A percentile compares a stretch with the other conserved stretches of the same genome.
Evolutionary conservation across 768 basidiomycete genomes (phyloP).

Genomic region (Calocera viscosa): DNA sequence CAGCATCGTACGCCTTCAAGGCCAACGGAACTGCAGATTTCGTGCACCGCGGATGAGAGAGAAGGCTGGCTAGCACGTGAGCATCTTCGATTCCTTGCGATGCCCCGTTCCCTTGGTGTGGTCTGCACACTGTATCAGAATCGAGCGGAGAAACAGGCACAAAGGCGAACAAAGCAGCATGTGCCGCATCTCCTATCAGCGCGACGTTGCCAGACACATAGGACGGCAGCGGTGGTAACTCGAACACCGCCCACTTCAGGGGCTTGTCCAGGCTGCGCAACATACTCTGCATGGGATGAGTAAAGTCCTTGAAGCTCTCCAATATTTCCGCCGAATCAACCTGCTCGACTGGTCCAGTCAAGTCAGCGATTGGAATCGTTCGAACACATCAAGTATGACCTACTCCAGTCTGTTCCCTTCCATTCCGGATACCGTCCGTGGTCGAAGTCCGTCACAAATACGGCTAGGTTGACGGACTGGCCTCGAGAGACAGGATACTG

Average conservation of each 20-base stretch:
- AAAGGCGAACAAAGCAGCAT: neutral
- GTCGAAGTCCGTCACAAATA: neutral
- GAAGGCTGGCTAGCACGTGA: constrained; percentile 29
- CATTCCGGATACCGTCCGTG: neutral
- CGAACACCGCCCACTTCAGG: neutral
- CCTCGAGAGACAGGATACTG: neutral
- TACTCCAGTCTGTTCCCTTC: neutral
- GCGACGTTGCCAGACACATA: neutral
- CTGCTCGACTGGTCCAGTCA: neutral
- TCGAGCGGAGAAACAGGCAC: neutral
- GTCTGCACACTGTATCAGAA: constrained; percentile 16
- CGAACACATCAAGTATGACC: neutral
- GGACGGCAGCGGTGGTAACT: neutral
- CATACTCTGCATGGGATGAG: neutral
- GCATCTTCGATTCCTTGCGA: constrained; percentile 46
- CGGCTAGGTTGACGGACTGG: neutral
- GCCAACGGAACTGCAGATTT: constrained; percentile 18
- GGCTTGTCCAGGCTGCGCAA: neutral
- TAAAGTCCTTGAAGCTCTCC: neutral
- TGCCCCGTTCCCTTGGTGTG: constrained; percentile 47
- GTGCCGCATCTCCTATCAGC: neutral
- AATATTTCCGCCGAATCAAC: neutral
- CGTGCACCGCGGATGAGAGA: constrained; percentile 34
- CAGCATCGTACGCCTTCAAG: constrained; percentile 23
- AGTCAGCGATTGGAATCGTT: neutral